Base-by-base conservation (phyloP, 2,329 filamentous ascomycete genomes). In the Pyrenophora seminiperda region DNA sequence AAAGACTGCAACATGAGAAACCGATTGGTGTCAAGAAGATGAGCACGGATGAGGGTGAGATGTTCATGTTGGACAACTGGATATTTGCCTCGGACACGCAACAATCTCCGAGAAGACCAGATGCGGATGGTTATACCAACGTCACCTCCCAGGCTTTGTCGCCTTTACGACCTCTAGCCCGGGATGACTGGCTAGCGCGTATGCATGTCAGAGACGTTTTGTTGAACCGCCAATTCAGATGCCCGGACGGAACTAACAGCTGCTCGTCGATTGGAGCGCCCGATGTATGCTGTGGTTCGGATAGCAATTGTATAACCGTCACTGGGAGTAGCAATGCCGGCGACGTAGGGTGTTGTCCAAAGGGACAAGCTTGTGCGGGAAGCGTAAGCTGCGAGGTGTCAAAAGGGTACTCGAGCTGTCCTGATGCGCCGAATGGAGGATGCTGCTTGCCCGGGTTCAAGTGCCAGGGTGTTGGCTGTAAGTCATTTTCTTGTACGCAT, bases 371-470 rank as follows among this genome's bases (percentile, higher is more conserved):
- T 5, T 93, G 89, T 68, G 80, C 80, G 3, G 86, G 87, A 7
- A 74, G 75, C 1, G 83, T 92, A 5, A 81, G 80, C 0, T 92
- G 89, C 57, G 72, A 80, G 54, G 75, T 70, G 2, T 77, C 78
- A 2, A 74, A 77, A 3, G 85, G 81, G 32, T 85, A 88, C 52
- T 81, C 82, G 9, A 82, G 83, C 40, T 93, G 89, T 66, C 78
- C 85, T 0, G 78, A 82, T 6, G 79, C 80, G 27, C 69, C 86
- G 0, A 89, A 88, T 3, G 89, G 88, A 11, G 89, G 89, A 2
- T 93, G 89, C 66, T 93, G 89, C 67, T 84, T 91, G 9, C 78
- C 84, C 0, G 88, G 87, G 4, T 91, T 84, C 63, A 77, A 82
- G 1, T 93, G 89, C 62, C 77, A 83, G 49, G 85, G 85, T 14